Conservation (phyloP, 495 filamentous ascomycete genomes). For the Neurospora sp. region DNA sequence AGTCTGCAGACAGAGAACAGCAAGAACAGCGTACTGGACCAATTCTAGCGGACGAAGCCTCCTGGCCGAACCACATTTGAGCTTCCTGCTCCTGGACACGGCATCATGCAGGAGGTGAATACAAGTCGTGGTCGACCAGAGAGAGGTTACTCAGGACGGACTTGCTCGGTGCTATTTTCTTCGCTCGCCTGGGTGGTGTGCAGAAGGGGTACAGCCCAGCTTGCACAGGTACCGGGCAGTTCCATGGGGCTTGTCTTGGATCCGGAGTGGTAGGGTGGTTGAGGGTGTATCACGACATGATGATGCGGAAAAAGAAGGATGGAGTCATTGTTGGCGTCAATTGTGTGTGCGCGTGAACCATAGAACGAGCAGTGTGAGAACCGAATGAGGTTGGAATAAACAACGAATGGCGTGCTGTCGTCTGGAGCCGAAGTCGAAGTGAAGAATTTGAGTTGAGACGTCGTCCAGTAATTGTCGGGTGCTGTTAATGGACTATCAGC, state of each 20-base stretch:
- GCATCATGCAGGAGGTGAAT: neutral
- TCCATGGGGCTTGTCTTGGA: neutral
- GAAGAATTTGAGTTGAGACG: neutral
- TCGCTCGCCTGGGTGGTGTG: neutral
- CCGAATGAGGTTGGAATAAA: neutral
- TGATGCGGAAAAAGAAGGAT: neutral
- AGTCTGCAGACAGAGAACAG: neutral
- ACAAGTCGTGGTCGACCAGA: neutral
- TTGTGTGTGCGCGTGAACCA: neutral
- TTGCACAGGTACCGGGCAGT: neutral
- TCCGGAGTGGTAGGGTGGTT: neutral
- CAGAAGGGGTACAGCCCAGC: neutral
- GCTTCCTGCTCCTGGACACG: neutral
- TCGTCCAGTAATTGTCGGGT: neutral
- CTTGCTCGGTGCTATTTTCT: neutral
- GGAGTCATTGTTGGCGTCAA: neutral
- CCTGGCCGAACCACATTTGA: neutral
- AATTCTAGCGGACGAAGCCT: too few relatives aligned
- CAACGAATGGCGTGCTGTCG: neutral
- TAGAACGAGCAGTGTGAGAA: neutral
- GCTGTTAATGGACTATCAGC: too few relatives aligned
- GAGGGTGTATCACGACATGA: neutral
- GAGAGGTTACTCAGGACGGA: neutral
- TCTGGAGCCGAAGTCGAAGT: neutral
- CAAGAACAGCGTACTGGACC: neutral